Evolutionary conservation across 768 basidiomycete genomes (phyloP).

Genomic region (Suillus decipiens): DNA sequence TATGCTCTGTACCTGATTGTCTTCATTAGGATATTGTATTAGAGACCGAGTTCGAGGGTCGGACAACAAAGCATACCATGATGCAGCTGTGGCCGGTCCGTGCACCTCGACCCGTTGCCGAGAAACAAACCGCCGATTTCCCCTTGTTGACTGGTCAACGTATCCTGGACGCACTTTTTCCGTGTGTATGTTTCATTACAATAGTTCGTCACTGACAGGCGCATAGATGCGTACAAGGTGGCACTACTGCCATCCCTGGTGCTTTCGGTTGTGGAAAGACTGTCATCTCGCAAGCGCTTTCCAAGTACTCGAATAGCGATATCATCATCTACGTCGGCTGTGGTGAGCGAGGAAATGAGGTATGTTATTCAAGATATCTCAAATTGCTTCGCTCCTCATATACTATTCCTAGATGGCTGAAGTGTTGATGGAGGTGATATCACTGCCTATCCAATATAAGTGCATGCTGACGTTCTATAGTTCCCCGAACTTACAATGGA

Average conservation of each 20-base stretch:
- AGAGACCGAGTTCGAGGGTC: constrained; percentile 97
- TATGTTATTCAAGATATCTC: constrained; percentile 35
- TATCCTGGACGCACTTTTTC: constrained; percentile 95
- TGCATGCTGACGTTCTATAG: constrained; percentile 27
- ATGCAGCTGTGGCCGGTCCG: constrained; percentile 99
- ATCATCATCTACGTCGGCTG: constrained; percentile 99
- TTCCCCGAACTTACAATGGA: constrained; percentile 95
- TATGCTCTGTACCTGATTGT: constrained; percentile 9
- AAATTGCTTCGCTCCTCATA: constrained; percentile 42
- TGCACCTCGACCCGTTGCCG: constrained; percentile 92
- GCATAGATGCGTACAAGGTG: constrained; percentile 88
- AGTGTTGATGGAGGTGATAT: constrained; percentile 91
- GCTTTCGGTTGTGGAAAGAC: constrained; percentile 99
- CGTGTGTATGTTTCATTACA: constrained; percentile 49
- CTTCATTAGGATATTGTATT: constrained; percentile 80
- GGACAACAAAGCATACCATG: constrained; percentile 89
- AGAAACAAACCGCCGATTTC: constrained; percentile 91
- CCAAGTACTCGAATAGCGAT: constrained; percentile 98
- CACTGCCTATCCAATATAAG: neutral
- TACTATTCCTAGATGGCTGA: constrained; percentile 77
- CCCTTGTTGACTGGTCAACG: constrained; percentile 96
- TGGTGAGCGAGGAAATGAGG: constrained; percentile 98
- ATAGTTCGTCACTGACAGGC: constrained; percentile 7
- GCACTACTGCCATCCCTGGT: constrained; percentile 96
- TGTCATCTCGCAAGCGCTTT: constrained; percentile 96